phyloP scores from a whole-genome alignment of 192 early-diverging fungal genomes.

The Phycomyces blakesleeanus region DNA sequence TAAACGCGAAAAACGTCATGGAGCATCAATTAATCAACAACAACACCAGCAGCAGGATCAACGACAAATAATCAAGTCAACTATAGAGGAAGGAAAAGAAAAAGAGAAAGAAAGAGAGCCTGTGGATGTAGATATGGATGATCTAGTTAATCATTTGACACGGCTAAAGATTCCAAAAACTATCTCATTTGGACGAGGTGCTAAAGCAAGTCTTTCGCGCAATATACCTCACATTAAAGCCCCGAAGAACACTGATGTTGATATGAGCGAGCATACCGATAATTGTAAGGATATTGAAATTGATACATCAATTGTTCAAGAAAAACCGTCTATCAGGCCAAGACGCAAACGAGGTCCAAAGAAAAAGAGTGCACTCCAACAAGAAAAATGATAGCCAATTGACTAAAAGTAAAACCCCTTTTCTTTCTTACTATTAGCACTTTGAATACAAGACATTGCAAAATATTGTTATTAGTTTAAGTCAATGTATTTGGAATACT shows the following conservation, averaged over 20 bases:
- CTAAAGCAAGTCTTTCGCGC: not conserved
- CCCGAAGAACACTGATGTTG: not conserved
- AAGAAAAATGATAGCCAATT: no score
- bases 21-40: slow-evolving; percentile 3
- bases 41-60: not conserved
- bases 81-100: not conserved
- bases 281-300: not conserved
- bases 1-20: slow-evolving; percentile 13
- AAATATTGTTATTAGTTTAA: no score
- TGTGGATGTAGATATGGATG: slow-evolving; percentile 13
- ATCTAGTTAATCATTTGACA: slow-evolving; percentile 6
- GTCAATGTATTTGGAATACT: no score
- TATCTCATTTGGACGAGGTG: slow-evolving; percentile 20
- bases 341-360: not conserved
- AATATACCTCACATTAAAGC: not conserved
- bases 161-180: slow-evolving; percentile 19
- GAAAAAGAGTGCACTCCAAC: not conserved
- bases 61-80: not conserved
- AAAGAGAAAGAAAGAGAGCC: not conserved
- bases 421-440: no score
- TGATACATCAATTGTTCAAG: slow-evolving; percentile 3
- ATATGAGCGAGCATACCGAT: no score
- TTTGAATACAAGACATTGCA: no score
- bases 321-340: not conserved
- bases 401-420: no score